Evolutionary conservation across 768 basidiomycete species (phyloP).

Genomic region (Podaxis pistillaris): DNA sequence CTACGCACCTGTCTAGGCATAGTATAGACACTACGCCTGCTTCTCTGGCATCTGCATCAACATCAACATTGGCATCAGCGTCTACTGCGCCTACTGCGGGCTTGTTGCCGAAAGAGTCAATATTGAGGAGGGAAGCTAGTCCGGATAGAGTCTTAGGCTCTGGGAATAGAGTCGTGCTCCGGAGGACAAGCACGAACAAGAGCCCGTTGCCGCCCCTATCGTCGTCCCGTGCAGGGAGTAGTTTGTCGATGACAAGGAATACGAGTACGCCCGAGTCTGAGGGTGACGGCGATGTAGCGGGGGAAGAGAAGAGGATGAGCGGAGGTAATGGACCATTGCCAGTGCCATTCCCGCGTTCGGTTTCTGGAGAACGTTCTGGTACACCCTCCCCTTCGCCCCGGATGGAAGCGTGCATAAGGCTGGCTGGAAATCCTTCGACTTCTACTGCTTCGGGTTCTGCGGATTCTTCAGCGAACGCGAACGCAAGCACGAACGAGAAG

Average conservation of each 20-base stretch:
- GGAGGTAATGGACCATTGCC: constrained; percentile 19
- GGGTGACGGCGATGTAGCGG: constrained; percentile 26
- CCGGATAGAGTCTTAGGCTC: constrained; percentile 46
- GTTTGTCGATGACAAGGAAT: constrained; percentile 33
- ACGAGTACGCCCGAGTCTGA: constrained; percentile 16
- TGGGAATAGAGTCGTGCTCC: constrained; percentile 45
- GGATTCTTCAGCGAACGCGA: constrained; percentile 34
- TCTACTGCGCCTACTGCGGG: neutral
- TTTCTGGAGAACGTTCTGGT: constrained; percentile 47
- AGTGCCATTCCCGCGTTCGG: constrained; percentile 67
- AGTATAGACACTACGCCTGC: constrained; percentile 54
- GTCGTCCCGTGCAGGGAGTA: constrained; percentile 31
- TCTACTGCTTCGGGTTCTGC: constrained; percentile 40
- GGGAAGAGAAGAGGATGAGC: constrained; percentile 4
- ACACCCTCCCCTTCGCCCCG: constrained; percentile 16
- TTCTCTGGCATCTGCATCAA: constrained; percentile 20
- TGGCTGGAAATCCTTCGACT: constrained; percentile 20
- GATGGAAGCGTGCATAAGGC: neutral
- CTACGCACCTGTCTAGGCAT: constrained; percentile 63
- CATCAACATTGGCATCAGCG: neutral
- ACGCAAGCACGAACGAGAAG: constrained; percentile 28
- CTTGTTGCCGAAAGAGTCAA: constrained; percentile 44
- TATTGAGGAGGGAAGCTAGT: constrained; percentile 52
- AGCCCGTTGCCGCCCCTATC: constrained; percentile 22
- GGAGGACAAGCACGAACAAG: constrained; percentile 56